Evolutionary conservation across 805 yeast species (phyloP), one percentile per base, ranked within the genome.

Genomic region (Zygosaccharomyces pseudorouxii): DNA sequence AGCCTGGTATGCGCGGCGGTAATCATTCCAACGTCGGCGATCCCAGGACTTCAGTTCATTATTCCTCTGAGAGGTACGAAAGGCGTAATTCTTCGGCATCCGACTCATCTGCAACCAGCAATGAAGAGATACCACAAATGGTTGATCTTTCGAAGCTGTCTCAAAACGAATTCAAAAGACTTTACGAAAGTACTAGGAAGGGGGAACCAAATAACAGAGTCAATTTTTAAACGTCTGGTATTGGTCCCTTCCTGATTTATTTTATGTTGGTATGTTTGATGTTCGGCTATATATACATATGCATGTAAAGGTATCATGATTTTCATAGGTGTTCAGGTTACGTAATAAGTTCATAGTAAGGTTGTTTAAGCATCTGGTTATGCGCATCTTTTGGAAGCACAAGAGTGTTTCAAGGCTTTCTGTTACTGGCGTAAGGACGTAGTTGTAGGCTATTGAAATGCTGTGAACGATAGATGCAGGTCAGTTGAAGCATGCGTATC

Each of bases 171-270:
- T 61, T 61, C 43, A 47, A 57, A 30, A 38, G 45, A n/a, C 20
- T 60, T 8, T 58, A 58, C 35, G 57, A 58, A 3, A 30, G 47
- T 18, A 38, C 58, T 45, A 51, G 54, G 31, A 53, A 52, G 49
- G 65, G 65, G 14, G 65, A 60, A 33, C 65, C 65, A 2, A 52
- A 60, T 28, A 61, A 61, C 42, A 49, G 51, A 28, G 65, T 61
- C 10, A 61, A 61, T 39, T 51, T 51, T 31, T 51, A 33, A 48
- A 29, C 14, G 8, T 29, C 3, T 2, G 8, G 5, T 12, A 29
- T 10, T 29, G 14, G 5, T 30, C 28, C 10, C 10, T 25, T 25
- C 28, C 11, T 6, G 6, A 28, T 28, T 28, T 11, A 5, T 10
- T n/a, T 11, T 30, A 23, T 41, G 29, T 14, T 25, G 20, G 22